Conservation (phyloP, 352 stramenopile genomes). For the Phytophthora palmivora region DNA sequence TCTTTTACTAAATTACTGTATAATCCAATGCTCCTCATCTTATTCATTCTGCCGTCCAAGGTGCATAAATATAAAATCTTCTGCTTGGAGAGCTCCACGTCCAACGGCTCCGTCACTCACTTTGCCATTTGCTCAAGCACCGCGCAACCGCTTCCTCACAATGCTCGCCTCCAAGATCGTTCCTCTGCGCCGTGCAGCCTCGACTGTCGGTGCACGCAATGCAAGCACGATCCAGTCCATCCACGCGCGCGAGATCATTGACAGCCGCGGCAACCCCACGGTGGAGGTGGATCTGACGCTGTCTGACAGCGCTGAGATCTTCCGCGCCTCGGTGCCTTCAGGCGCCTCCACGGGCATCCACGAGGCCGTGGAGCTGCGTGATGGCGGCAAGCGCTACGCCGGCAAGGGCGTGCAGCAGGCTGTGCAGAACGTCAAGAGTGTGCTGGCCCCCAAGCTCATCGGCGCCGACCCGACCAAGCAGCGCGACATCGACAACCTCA, state of each 20-base stretch:
- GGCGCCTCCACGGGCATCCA: conserved; percentile 97
- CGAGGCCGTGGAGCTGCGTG: conserved; percentile 93
- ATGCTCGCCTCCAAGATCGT: conserved; percentile 35
- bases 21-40: too few relatives aligned
- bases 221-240: conserved; percentile 81
- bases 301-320: conserved; percentile 76
- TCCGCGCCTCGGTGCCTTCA: conserved; percentile 95
- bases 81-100: conserved; percentile 21
- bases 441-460: conserved; percentile 86
- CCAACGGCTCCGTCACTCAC: conserved; percentile 27
- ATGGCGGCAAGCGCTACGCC: conserved; percentile 81
- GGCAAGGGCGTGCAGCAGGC: conserved; percentile 91
- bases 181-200: conserved; percentile 23
- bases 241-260: conserved; percentile 83
- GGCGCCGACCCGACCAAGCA: conserved; percentile 91
- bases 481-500: conserved; percentile 92
- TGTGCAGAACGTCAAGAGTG: conserved; percentile 93
- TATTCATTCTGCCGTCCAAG: conserved; percentile 1
- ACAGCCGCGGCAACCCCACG: conserved; percentile 91
- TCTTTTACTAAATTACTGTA: too few relatives aligned
- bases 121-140: conserved; percentile 22
- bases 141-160: conserved; percentile 9
- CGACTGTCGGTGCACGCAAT: conserved; percentile 32
- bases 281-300: conserved; percentile 89
- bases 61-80: conserved; percentile 14